Evolutionary conservation across 1,139 yeast genomes (phyloP).

Genomic region (Zygotorulaspora mrakii): DNA sequence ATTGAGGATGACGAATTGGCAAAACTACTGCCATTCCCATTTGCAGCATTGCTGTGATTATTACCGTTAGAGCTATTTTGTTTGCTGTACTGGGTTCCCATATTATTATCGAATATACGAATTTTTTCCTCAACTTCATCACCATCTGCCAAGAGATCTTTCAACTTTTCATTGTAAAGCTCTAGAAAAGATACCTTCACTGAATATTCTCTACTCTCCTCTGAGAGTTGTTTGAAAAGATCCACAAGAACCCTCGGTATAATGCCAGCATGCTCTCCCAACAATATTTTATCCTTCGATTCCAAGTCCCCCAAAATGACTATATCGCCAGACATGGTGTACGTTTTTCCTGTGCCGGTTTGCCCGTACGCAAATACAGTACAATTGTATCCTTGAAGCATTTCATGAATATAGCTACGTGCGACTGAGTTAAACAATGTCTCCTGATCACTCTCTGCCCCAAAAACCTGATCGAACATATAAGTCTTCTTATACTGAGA

Average conservation of each 20-base stretch:
- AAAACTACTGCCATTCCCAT: background rate
- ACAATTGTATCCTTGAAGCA: slow-evolving; percentile 63
- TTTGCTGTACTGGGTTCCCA: slow-evolving; percentile 9
- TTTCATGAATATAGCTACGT: slow-evolving; percentile 54
- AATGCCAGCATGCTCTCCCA: slow-evolving; percentile 54
- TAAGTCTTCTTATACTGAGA: slow-evolving; percentile 45
- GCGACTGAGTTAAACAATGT: slow-evolving; percentile 58
- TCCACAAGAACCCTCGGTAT: slow-evolving; percentile 61
- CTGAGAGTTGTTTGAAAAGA: slow-evolving; percentile 46
- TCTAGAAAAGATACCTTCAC: slow-evolving; percentile 70
- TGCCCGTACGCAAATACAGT: slow-evolving; percentile 87
- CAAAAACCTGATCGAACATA: slow-evolving; percentile 65
- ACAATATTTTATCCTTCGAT: slow-evolving; percentile 23
- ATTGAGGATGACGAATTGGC: slow-evolving; percentile 32
- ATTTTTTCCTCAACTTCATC: slow-evolving; percentile 34
- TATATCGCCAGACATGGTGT: slow-evolving; percentile 79
- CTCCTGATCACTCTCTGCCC: slow-evolving; percentile 68
- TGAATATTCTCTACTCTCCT: slow-evolving; percentile 47
- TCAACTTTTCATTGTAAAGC: slow-evolving; percentile 68
- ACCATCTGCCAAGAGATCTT: slow-evolving; percentile 49
- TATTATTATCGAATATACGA: slow-evolving; percentile 44
- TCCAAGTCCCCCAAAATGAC: slow-evolving; percentile 25
- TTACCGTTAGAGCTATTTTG: slow-evolving; percentile 16
- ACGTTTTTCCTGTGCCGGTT: slow-evolving; percentile 86
- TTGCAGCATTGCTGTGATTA: slow-evolving; percentile 16